Conservation (phyloP, 495 filamentous ascomycete species). For the Neurospora sp. region DNA sequence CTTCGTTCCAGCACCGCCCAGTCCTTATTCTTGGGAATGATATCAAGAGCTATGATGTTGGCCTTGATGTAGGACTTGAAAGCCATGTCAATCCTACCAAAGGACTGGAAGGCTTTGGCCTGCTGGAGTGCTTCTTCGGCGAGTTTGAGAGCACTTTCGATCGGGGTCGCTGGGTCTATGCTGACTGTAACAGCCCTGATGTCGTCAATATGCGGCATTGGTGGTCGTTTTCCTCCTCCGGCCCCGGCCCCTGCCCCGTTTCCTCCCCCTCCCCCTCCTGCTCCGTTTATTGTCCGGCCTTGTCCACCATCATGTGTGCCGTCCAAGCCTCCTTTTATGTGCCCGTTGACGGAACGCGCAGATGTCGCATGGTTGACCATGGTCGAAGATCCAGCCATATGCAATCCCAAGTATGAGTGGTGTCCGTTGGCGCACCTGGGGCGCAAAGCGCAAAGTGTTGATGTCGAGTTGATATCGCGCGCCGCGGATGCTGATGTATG, state of each 20-base stretch:
- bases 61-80: conserved; percentile 67
- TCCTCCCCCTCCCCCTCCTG: not conserved
- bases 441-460: not conserved
- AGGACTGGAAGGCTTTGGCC: conserved; percentile 42
- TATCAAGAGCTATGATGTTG: conserved; percentile 61
- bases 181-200: conserved; percentile 42
- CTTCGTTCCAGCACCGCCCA: conserved; percentile 17
- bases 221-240: conserved; percentile 27
- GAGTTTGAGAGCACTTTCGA: conserved; percentile 38
- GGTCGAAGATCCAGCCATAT: conserved; percentile 16
- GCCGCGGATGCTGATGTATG: not conserved
- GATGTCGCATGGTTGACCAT: conserved; percentile 10
- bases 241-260: conserved; percentile 1
- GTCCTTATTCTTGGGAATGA: conserved; percentile 39
- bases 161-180: conserved; percentile 30
- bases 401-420: not conserved
- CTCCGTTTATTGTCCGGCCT: not conserved
- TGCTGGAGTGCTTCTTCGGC: conserved; percentile 41
- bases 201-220: conserved; percentile 63
- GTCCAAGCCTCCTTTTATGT: not conserved
- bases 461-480: not conserved
- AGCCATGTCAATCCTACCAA: conserved; percentile 40
- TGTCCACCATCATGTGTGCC: not conserved
- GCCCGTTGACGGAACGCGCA: not conserved
- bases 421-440: not conserved